A percentile compares a stretch with the other conserved stretches of the same genome.
phyloP scores from a whole-genome alignment of 2,329 filamentous ascomycete species.

The Monosporascus cannonballus region DNA sequence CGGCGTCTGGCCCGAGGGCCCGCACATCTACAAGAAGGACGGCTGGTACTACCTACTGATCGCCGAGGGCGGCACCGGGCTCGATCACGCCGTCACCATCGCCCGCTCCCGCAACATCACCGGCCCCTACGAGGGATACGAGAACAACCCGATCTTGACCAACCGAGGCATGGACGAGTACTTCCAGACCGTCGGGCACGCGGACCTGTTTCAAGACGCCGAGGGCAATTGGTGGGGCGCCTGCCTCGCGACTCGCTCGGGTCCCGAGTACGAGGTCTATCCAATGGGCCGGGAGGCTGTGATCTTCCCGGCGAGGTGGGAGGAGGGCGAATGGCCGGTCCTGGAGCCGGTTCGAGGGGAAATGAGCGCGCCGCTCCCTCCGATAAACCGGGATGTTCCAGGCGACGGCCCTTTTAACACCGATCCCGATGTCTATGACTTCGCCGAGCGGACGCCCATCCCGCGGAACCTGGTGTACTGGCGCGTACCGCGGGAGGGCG shows the following conservation, averaged over 20 bases:
- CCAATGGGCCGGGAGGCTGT: constrained; percentile 51
- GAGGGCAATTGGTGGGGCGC: constrained; percentile 47
- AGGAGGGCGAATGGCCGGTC: constrained; percentile 41
- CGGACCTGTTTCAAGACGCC: constrained; percentile 37
- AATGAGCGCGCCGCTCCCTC: constrained; percentile 38
- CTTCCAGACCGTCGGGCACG: constrained; percentile 39
- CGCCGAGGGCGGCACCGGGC: constrained; percentile 41
- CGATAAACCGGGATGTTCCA: constrained; percentile 24
- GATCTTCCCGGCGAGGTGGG: constrained; percentile 37
- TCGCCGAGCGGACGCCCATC: constrained; percentile 11
- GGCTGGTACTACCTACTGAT: constrained; percentile 44
- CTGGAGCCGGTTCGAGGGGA: constrained; percentile 34
- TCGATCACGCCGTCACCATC: constrained; percentile 35
- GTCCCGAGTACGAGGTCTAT: constrained; percentile 34
- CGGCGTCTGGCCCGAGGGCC: constrained; percentile 36
- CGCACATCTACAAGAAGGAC: constrained; percentile 38
- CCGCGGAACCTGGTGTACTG: constrained; percentile 26
- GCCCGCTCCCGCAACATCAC: constrained; percentile 32
- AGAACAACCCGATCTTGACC: constrained; percentile 39
- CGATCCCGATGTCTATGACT: constrained; percentile 17
- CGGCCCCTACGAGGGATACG: constrained; percentile 37
- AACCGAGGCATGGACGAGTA: constrained; percentile 30
- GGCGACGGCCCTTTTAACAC: constrained; percentile 24
- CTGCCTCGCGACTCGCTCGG: constrained; percentile 38
- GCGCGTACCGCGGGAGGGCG: constrained; percentile 22